A percentile compares a stretch with the other conserved stretches of the same genome.
phyloP scores from a whole-genome alignment of 352 stramenopile species.

The Globisporangium abappressorium region DNA sequence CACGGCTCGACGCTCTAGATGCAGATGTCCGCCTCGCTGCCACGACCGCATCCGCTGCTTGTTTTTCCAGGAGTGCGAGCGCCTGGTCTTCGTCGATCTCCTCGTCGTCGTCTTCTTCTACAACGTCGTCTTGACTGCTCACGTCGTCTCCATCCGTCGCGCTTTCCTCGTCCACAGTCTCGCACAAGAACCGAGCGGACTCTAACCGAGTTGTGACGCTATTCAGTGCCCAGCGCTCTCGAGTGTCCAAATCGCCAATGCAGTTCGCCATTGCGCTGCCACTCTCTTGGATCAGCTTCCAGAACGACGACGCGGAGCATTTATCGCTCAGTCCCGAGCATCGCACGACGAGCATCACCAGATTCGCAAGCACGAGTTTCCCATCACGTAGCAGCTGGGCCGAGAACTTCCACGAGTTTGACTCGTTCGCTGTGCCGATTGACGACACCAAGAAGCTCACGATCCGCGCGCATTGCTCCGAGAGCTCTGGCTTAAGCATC shows the following conservation, averaged over 20 bases:
- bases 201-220: conserved; percentile 52
- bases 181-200: conserved; percentile 44
- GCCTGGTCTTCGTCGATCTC: conserved; percentile 62
- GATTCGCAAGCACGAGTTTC: conserved; percentile 53
- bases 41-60: conserved; percentile 28
- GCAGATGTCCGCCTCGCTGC: background rate
- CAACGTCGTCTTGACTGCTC: conserved; percentile 12
- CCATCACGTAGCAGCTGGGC: conserved; percentile 49
- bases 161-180: conserved; percentile 28
- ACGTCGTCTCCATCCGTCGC: conserved; percentile 6
- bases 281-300: conserved; percentile 54
- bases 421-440: conserved; percentile 38
- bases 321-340: conserved; percentile 34
- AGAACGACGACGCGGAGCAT: conserved; percentile 57
- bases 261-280: conserved; percentile 42
- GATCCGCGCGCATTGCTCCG: conserved; percentile 61
- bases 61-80: conserved; percentile 56
- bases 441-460: conserved; percentile 58
- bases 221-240: conserved; percentile 58
- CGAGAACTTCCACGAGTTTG: conserved; percentile 47
- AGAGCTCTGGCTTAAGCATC: conserved; percentile 53
- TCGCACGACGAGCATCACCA: conserved; percentile 59
- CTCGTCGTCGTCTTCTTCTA: conserved; percentile 17
- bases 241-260: conserved; percentile 64
- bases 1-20: conserved; percentile 7